Base-by-base conservation (phyloP, 441 rosid genomes). In the Gossypium schwendimanii region DNA sequence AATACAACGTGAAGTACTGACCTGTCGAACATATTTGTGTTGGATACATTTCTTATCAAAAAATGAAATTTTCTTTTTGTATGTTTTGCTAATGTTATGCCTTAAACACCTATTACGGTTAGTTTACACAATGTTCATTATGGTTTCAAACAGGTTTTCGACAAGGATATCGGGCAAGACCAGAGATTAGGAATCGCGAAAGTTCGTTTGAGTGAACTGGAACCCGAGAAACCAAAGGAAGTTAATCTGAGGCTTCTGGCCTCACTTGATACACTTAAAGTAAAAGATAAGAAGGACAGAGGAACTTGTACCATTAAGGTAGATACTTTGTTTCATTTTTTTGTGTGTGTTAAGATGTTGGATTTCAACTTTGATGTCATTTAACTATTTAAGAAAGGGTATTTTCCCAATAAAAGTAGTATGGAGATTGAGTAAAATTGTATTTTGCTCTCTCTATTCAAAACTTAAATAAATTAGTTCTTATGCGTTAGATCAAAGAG, bases 271-370 rank as follows among this genome's bases (percentile, higher is more conserved):
- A 92, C 89, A 74, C 63, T 91, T 83, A 94, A 89, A 85, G 82
- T 91, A 28, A 94, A 92, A 81, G 98, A 94, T 77, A 89, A 92
- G 86, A 92, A 88, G 81, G 98, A 94, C 74, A 82, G 98, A 82
- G 97, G 97, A 82, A 92, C 81, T 63, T 60, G 87, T 63, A 85
- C 88, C 47, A 78, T 92, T n/a, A 87, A 88, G 98, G 98, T 58
- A 76, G 31, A 71, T 14, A 41, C 54, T 28, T 45, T 31, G 20
- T 58, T 62, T 63, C 5, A 4, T 26, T 23, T 17, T 52, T 63
- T 0, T 2, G 6, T 9, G 21, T 24, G 20, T 66, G 21, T 49
- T 66, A 33, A 24, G 7, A 47, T 67, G n/a, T 36, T 36, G 41
- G 41, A 36, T 36, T 36, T 36, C 8, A 36, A 7, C 21, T 49